Evolutionary conservation across 352 stramenopile species (phyloP).

Genomic region (Phytophthora fragariaefolia): DNA sequence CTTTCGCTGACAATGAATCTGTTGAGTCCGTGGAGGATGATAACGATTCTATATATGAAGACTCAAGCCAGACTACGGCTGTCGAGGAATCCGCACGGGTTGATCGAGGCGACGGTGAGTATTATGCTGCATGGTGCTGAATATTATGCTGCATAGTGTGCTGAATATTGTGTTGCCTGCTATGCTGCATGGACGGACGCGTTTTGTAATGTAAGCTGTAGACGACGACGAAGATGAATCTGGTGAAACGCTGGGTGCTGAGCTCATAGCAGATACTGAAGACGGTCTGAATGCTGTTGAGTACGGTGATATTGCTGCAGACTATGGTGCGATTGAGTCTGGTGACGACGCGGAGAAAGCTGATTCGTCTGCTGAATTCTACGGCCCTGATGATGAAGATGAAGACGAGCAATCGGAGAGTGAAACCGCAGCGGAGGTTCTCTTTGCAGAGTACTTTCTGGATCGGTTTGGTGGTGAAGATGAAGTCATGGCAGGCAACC

Average conservation of each 20-base stretch:
- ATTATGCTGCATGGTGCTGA: too few relatives aligned
- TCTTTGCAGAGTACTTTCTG: neutral
- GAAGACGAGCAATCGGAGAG: neutral
- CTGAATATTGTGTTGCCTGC: neutral
- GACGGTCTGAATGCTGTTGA: too few relatives aligned
- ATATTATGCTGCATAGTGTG: neutral
- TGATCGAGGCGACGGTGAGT: neutral
- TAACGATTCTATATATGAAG: too few relatives aligned
- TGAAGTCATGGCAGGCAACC: neutral
- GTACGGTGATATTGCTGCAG: too few relatives aligned
- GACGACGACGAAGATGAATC: slow-evolving; percentile 9
- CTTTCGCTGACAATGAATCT: too few relatives aligned
- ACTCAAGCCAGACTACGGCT: too few relatives aligned
- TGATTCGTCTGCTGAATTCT: neutral
- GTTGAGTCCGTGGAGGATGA: too few relatives aligned
- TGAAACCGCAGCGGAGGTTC: neutral
- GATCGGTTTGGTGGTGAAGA: neutral
- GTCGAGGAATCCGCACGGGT: neutral
- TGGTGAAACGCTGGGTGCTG: too few relatives aligned
- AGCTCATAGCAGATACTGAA: too few relatives aligned
- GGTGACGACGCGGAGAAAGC: neutral
- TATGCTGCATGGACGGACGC: slow-evolving; percentile 4
- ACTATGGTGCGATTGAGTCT: neutral
- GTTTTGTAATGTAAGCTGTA: neutral
- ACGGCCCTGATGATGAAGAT: neutral